Base-by-base conservation (phyloP, 2,329 filamentous ascomycete genomes). In the Tolypocladium tropicale region DNA sequence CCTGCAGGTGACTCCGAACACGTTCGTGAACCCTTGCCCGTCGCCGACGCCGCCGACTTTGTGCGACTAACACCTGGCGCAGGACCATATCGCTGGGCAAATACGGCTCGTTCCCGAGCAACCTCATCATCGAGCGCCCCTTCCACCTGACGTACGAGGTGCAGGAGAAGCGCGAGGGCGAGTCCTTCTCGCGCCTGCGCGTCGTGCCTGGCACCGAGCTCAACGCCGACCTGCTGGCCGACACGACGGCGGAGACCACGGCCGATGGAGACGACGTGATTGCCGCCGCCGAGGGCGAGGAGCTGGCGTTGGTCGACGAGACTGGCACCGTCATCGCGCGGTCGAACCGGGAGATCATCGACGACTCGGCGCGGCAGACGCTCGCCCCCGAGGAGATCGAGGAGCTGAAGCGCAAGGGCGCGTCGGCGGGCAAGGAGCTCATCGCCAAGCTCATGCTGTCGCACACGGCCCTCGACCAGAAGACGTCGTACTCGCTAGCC, bases 91-190 rank as follows among this genome's bases (percentile, higher is more conserved):
- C 89, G 2, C 78, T 97, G 36, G 91, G 91, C 56, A 97, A 96
- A 81, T 95, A 94, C 69, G 94, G 94, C 61, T 84, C 84, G 2
- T 96, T 99, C 68, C 87, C 90, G 18, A 85, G 89, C 54, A 96
- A 97, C 68, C 81, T 94, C 34, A 83, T 99, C 50, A 82, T 99
- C 60, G 88, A 90, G n/a, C 86, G 94, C 9, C 94, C 94, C 0
- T 96, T 90, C 68, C 84, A 96, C 74, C 77, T 95, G 58, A 97
- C 92, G 1, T 99, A 90, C 73, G 93, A 97, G 70, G 79, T 97
- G 2, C 81, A 88, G 60, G 90, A 96, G 64, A 83, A 81, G 65
- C 72, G 77, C 30, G 78, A 85, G 5, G 80, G 80, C 58, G 83
- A 88, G 61, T 76, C 76, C 60, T 88, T 85, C 61, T 82, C 84